Evolutionary conservation across 1,284 basidiomycete genomes (phyloP).

Genomic region (Boletus mariae): DNA sequence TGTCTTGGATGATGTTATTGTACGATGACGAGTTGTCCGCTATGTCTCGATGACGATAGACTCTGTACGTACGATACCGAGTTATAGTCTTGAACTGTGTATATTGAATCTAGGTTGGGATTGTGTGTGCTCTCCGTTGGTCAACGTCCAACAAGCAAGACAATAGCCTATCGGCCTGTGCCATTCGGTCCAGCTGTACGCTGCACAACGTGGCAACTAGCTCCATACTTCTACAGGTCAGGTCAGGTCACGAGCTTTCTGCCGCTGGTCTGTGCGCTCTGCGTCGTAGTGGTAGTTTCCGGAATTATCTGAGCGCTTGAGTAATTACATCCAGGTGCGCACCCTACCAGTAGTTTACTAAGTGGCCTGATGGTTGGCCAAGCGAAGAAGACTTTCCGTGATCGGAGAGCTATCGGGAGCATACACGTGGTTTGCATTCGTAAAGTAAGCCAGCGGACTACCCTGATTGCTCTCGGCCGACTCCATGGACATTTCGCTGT

Average conservation of each 20-base stretch:
- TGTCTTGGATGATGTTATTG: neutral
- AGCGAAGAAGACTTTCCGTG: too few species aligned
- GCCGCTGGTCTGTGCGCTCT: too few species aligned
- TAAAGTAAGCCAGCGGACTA: conserved; percentile 56
- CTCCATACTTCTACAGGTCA: too few species aligned
- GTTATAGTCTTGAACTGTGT: neutral
- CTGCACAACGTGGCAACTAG: too few species aligned
- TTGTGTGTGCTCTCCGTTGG: neutral
- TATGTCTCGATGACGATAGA: neutral
- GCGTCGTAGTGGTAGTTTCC: too few species aligned
- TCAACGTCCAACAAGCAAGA: too few species aligned
- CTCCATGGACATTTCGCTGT: conserved; percentile 73
- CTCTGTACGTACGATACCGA: neutral
- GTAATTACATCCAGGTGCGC: too few species aligned
- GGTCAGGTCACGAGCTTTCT: too few species aligned
- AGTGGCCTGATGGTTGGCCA: too few species aligned
- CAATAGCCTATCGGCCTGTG: neutral
- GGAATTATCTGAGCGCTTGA: too few species aligned
- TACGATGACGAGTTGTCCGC: neutral
- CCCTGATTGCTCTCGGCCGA: conserved; percentile 47
- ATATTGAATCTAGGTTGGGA: neutral
- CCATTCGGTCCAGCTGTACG: too few species aligned
- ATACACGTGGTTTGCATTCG: conserved; percentile 44
- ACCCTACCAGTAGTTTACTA: too few species aligned
- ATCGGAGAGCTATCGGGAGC: conserved; percentile 40